phyloP scores from a whole-genome alignment of 345 rosid species.

The Syzygium grande region DNA sequence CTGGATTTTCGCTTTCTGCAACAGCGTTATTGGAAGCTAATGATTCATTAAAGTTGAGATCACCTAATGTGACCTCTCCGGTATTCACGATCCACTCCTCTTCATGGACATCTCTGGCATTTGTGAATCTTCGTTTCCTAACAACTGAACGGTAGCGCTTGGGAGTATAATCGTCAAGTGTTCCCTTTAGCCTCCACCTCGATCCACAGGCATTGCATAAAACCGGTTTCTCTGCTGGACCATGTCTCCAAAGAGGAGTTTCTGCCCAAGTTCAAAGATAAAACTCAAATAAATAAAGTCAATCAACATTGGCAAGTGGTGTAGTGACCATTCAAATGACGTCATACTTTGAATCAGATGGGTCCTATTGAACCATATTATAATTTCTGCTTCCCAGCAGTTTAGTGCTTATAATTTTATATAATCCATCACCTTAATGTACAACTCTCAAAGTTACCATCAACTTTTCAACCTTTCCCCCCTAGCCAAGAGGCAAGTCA shows the following conservation, averaged over 20 bases:
- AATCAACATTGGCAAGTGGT: background rate
- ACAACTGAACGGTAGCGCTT: constrained; percentile 19
- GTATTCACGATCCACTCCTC: background rate
- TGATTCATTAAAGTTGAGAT: background rate
- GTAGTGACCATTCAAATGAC: background rate
- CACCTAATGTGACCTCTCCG: background rate
- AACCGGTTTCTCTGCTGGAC: constrained; percentile 55
- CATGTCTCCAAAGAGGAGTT: constrained; percentile 64
- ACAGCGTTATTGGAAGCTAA: background rate
- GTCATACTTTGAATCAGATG: background rate
- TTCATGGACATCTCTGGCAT: background rate
- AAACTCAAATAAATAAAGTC: background rate
- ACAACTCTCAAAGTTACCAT: background rate
- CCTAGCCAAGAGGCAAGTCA: background rate
- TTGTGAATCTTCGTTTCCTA: background rate
- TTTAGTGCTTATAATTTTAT: background rate
- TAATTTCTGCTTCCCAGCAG: background rate
- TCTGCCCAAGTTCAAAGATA: constrained; percentile 15
- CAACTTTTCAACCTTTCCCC: background rate
- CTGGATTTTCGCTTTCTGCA: background rate
- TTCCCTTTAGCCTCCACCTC: constrained; percentile 42
- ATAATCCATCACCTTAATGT: background rate
- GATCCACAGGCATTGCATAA: constrained; percentile 81
- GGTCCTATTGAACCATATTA: background rate
- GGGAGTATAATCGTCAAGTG: constrained; percentile 41